phyloP scores from a whole-genome alignment of 75 land plant genomes.

The Cunninghamia lanceolata region DNA sequence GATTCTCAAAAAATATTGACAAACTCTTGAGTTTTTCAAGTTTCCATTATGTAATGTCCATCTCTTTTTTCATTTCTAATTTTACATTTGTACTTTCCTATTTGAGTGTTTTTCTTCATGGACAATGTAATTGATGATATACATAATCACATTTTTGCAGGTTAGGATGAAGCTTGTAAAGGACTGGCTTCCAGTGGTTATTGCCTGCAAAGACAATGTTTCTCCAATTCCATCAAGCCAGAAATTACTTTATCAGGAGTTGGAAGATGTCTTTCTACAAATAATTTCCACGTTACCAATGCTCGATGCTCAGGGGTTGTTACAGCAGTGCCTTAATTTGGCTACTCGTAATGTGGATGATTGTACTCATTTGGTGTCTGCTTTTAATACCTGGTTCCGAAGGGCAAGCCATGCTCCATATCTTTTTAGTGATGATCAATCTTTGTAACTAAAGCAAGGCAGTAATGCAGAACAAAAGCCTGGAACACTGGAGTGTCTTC shows the following conservation, averaged over 20 bases:
- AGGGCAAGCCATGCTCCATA: conserved; percentile 39
- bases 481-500: background rate
- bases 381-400: conserved; percentile 81
- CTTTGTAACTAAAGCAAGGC: background rate
- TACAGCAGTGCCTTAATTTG: conserved; percentile 84
- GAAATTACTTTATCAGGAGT: conserved; percentile 63
- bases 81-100: background rate
- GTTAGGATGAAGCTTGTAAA: conserved; percentile 82
- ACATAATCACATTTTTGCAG: conserved; percentile 26
- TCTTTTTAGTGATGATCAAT: conserved; percentile 5
- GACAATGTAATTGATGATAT: background rate
- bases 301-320: conserved; percentile 66
- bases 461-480: background rate
- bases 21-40: background rate
- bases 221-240: conserved; percentile 31
- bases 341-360: conserved; percentile 75
- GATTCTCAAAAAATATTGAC: background rate
- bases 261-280: conserved; percentile 76
- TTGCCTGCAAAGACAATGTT: conserved; percentile 55
- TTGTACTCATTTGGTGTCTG: conserved; percentile 66
- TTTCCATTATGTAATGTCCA: background rate
- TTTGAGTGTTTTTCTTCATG: background rate
- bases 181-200: conserved; percentile 87
- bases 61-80: background rate
- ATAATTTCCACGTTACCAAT: conserved; percentile 88